Evolutionary conservation across 441 rosid species (phyloP).

Genomic region (Erysimum cheiri): DNA sequence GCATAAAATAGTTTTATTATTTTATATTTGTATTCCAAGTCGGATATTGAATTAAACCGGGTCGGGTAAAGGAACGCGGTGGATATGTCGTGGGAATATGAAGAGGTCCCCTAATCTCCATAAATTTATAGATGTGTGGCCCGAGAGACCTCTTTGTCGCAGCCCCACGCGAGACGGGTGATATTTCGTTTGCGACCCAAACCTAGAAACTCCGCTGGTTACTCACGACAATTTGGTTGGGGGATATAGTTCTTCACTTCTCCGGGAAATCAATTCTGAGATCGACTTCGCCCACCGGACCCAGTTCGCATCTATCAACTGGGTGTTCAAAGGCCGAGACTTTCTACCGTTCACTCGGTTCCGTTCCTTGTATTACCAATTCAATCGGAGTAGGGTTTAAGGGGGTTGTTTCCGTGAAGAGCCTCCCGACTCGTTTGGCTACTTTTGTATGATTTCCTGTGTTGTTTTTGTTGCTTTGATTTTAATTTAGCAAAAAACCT

Average conservation of each 20-base stretch:
- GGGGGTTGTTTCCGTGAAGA: constrained; percentile 40
- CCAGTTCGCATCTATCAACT: constrained; percentile 19
- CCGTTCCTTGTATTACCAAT: constrained; percentile 22
- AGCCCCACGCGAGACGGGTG: constrained; percentile 29
- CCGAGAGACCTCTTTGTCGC: constrained; percentile 15
- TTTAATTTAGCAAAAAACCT: constrained; percentile 10
- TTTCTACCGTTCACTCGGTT: constrained; percentile 20
- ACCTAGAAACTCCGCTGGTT: constrained; percentile 33
- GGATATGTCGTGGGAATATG: constrained; percentile 17
- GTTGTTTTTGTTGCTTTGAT: constrained; percentile 23
- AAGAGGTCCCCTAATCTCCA: background rate
- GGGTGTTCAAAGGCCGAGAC: constrained; percentile 35
- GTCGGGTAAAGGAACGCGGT: constrained; percentile 30
- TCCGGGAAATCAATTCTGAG: constrained; percentile 22
- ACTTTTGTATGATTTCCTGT: constrained; percentile 38
- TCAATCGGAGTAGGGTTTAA: constrained; percentile 41
- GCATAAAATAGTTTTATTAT: too few relatives aligned
- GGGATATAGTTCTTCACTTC: background rate
- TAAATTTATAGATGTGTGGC: constrained; percentile 30
- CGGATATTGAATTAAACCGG: background rate
- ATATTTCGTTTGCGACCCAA: constrained; percentile 24
- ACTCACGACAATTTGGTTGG: background rate
- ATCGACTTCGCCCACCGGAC: constrained; percentile 4
- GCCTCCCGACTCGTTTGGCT: constrained; percentile 30
- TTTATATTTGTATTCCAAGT: too few relatives aligned